Percentiles rank a stretch among this genome's conserved stretches.
phyloP scores from a whole-genome alignment of 192 early-diverging fungal species.

The Linnemannia hyalina region DNA sequence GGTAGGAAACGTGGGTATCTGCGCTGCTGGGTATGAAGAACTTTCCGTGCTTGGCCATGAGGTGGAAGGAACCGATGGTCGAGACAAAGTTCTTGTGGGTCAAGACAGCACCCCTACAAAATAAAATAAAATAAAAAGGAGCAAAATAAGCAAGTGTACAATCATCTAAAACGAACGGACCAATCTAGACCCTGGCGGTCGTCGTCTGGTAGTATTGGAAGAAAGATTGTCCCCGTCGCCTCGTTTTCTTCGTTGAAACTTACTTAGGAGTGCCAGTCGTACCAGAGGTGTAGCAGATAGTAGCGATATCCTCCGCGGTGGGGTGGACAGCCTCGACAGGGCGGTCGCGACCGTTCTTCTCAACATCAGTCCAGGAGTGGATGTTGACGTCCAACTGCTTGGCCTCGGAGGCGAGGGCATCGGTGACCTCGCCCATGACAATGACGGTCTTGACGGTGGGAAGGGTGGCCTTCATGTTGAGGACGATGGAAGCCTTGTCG shows the following conservation, averaged over 20 bases:
- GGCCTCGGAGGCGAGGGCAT: conserved; percentile 33
- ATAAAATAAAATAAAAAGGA: neutral
- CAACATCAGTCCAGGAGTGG: conserved; percentile 69
- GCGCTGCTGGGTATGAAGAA: conserved; percentile 10
- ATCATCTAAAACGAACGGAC: neutral
- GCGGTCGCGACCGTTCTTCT: conserved; percentile 65
- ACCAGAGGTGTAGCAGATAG: conserved; percentile 85
- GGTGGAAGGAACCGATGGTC: conserved; percentile 35
- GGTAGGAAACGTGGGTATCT: conserved; percentile 83
- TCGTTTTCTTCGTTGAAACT: conserved; percentile 45
- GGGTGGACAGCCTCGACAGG: conserved; percentile 62
- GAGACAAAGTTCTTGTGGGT: conserved; percentile 85
- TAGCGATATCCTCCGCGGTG: conserved; percentile 77
- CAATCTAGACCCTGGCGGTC: neutral
- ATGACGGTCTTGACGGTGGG: conserved; percentile 62
- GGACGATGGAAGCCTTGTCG: conserved; percentile 70
- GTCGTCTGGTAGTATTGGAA: neutral
- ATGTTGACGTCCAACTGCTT: conserved; percentile 36
- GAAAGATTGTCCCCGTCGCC: neutral
- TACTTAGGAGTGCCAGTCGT: conserved; percentile 76
- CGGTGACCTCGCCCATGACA: conserved; percentile 63
- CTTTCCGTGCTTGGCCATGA: conserved; percentile 5
- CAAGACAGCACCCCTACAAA: conserved; percentile 68
- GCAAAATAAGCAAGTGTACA: neutral
- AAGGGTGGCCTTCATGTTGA: conserved; percentile 53